Evolutionary conservation across 2,329 filamentous ascomycete genomes (phyloP).

Genomic region (Pseudogymnoascus sp.): DNA sequence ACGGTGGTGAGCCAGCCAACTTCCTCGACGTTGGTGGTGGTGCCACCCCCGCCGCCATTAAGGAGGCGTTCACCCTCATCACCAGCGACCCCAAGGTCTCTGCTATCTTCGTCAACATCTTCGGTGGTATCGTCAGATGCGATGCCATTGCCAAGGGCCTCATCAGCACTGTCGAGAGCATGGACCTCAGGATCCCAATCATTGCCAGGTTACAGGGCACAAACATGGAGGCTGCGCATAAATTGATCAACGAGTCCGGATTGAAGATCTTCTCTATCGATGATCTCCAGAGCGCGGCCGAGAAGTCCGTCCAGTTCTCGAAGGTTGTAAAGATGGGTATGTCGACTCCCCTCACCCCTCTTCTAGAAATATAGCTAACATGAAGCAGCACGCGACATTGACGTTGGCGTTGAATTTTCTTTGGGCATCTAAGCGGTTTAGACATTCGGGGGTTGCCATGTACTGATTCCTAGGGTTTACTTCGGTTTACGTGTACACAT

Average conservation of each 20-base stretch:
- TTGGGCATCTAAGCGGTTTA: conserved; percentile 64
- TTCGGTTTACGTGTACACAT: conserved; percentile 6
- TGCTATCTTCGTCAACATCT: conserved; percentile 99
- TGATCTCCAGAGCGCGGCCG: conserved; percentile 91
- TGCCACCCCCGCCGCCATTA: conserved; percentile 92
- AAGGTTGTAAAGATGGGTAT: conserved; percentile 98
- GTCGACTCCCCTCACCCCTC: conserved; percentile 29
- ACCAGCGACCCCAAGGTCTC: conserved; percentile 97
- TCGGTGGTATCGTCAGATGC: conserved; percentile 96
- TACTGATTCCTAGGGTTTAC: conserved; percentile 7
- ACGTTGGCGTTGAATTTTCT: conserved; percentile 91
- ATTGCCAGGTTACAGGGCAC: conserved; percentile 96
- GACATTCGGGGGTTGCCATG: conserved; percentile 8
- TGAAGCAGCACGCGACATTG: conserved; percentile 74
- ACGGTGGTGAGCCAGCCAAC: conserved; percentile 92
- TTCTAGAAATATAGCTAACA: conserved; percentile 19
- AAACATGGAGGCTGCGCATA: conserved; percentile 91
- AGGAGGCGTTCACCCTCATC: conserved; percentile 96
- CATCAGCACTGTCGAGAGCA: conserved; percentile 86
- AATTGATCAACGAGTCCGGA: conserved; percentile 90
- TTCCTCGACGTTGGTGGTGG: conserved; percentile 98
- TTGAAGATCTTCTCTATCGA: conserved; percentile 99
- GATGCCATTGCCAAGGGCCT: conserved; percentile 95
- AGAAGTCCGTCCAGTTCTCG: conserved; percentile 97
- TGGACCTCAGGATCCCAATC: conserved; percentile 95